Evolutionary conservation across 306 rosid genomes (phyloP), one percentile per base, ranked within the genome.

Genomic region (Lathyrus sativus): DNA sequence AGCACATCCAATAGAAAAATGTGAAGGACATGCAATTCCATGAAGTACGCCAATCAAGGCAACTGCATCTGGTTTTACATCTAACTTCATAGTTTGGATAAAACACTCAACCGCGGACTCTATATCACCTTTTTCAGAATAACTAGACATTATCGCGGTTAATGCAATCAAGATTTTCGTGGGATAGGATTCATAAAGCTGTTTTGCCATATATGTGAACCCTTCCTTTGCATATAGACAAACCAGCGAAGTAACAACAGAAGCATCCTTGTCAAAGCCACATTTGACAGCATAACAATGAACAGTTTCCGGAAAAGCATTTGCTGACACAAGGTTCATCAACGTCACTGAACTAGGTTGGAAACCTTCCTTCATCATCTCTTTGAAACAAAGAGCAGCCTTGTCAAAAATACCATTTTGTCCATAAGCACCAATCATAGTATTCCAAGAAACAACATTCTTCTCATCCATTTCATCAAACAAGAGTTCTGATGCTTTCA

Each of bases 391-490:
- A 48, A 76, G 11, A 62, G 82, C 64, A 1, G 93, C 88, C 76
- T 82, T 75, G 6, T 68, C 77, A 33, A 31, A 75, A 76, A 77
- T 73, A 37, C 91, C 87, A 75, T 83, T 86, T 76, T 77, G 85
- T 15, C 91, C 83, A 57, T 78, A 85, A 2, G 85, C 96, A 68
- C 88, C 88, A 67, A 91, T 85, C 92, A 91, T 88, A 62, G 93
- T 82, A 74, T 91, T 91, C 97, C 91, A 88, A 54, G 96, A 85
- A 64, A 86, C 89, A 44, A 86, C 85, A 69, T 81, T 77, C 70
- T 76, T 88, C 43, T 80, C 83, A 15, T 1, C 77, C 67, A 80
- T 85, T 76, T 88, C 91, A 26, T 66, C 72, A 73, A 91, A 91
- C 72, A 85, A 79, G 69, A 70, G 48, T 51, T 75, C 82, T 0